phyloP scores from a whole-genome alignment of 2,329 filamentous ascomycete genomes.

The Orbilia quercus region DNA sequence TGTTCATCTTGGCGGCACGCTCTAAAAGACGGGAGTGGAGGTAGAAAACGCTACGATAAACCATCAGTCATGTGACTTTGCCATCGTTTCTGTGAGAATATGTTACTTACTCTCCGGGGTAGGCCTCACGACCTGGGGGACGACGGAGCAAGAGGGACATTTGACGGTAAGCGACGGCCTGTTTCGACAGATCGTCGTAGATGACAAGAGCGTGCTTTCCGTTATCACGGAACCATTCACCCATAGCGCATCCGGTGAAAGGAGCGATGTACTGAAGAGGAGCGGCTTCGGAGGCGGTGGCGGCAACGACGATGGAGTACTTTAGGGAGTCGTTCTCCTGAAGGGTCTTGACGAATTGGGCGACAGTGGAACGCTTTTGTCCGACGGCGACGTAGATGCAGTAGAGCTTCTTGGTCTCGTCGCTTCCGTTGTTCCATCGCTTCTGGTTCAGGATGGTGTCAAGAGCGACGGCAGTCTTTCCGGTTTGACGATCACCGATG shows the following conservation, averaged over 20 bases:
- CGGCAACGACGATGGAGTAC: slow-evolving; percentile 92
- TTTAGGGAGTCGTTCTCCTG: slow-evolving; percentile 99
- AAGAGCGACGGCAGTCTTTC: slow-evolving; percentile 98
- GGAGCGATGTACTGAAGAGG: slow-evolving; percentile 93
- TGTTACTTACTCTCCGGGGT: slow-evolving; percentile 81
- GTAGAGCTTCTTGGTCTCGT: slow-evolving; percentile 99
- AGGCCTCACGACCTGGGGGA: slow-evolving; percentile 98
- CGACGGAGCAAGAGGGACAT: slow-evolving; percentile 98
- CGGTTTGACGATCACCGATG: slow-evolving; percentile 99
- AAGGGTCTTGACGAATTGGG: slow-evolving; percentile 98
- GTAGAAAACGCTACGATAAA: slow-evolving; percentile 80
- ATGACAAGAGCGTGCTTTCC: slow-evolving; percentile 90
- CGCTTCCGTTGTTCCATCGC: slow-evolving; percentile 87
- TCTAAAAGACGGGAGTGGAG: slow-evolving; percentile 99
- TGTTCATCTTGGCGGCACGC: slow-evolving; percentile 99
- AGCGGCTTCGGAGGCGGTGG: slow-evolving; percentile 96
- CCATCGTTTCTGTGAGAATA: background rate
- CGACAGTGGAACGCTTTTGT: slow-evolving; percentile 99
- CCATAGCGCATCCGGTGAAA: slow-evolving; percentile 80
- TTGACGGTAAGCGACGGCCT: slow-evolving; percentile 97
- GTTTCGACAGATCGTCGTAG: slow-evolving; percentile 96
- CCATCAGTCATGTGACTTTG: slow-evolving; percentile 34
- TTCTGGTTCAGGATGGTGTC: slow-evolving; percentile 99
- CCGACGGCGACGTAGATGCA: slow-evolving; percentile 99
- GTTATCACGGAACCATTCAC: slow-evolving; percentile 81